Conservation (phyloP, 129 eudicot species). For the Tagetes patula region DNA sequence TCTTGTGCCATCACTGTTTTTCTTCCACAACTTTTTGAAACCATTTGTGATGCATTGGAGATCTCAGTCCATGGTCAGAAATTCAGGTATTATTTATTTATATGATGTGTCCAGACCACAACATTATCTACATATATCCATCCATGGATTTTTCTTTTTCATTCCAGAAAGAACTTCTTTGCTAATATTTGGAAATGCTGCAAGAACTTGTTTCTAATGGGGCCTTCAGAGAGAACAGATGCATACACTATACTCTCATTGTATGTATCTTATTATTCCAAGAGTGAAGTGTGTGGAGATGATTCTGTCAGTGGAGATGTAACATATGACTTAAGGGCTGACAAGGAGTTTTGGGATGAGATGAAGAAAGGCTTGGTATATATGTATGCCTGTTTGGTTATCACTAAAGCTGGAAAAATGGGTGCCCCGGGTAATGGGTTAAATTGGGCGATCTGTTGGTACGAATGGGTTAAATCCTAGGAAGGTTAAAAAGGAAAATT, state of each 20-base stretch:
- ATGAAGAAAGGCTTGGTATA: slow-evolving; percentile 89
- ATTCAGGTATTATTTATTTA: slow-evolving; percentile 46
- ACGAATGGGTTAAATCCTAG: not conserved
- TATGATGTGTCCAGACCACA: not conserved
- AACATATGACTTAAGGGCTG: slow-evolving; percentile 55
- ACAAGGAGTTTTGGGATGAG: slow-evolving; percentile 79
- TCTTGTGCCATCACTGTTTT: slow-evolving; percentile 64
- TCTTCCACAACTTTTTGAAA: slow-evolving; percentile 63
- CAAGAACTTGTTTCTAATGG: slow-evolving; percentile 60
- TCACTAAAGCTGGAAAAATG: not conserved
- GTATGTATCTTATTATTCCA: slow-evolving; percentile 57
- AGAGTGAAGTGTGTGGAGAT: slow-evolving; percentile 36
- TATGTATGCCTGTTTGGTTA: not conserved
- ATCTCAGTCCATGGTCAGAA: slow-evolving; percentile 52
- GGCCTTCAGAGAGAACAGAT: slow-evolving; percentile 82
- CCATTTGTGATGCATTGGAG: slow-evolving; percentile 50
- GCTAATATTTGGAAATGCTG: slow-evolving; percentile 75
- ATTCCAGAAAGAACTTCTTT: slow-evolving; percentile 51
- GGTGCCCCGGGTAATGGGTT: not conserved
- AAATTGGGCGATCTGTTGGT: not conserved
- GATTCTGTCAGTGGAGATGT: slow-evolving; percentile 31
- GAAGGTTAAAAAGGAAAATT: too few relatives aligned
- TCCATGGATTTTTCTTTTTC: not conserved
- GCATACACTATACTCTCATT: slow-evolving; percentile 79
- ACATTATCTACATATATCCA: not conserved